Base-by-base conservation (phyloP, 192 early-diverging fungal genomes). In the Coemansia sp. region DNA sequence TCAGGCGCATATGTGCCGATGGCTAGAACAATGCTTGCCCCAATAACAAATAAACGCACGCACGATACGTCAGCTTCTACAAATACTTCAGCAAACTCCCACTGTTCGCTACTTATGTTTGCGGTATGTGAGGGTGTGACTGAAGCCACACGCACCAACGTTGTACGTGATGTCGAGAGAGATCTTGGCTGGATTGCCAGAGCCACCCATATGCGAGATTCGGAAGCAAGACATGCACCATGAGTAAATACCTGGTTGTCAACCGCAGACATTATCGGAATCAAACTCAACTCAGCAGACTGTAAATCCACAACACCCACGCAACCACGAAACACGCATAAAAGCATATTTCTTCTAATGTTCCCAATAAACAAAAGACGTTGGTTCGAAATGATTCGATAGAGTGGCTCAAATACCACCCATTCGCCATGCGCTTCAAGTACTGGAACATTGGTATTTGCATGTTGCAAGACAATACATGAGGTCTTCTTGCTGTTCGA, bases 241-340 rank as follows among this genome's bases (percentile, higher is more conserved):
- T 72, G 70, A 0, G 63, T 61, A 62, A 66, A 65, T 12, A 55
- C 50, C 15, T 62, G 40, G 37, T 28, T 36, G 6, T 53, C 19
- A 8, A 7, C 50, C 11, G 59, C 44, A 8, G 19, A 20, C 14
- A 26, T 21, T 11, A 67, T 20, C 11, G 1, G 37, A n/a, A 11
- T 6, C 13, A 10, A 28, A 8, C 12, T 16, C 3, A 43, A 16
- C 14, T 38, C 23, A 7, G 9, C 23, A 21, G 16, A 20, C 35
- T 3, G 19, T 12, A 41, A 7, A 12, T 10, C 14, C 26, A 43
- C 52, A 20, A 70, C 14, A 0, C 55, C 50, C 26, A 59, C 46
- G 15, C 21, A 14, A 14, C 59, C 56, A 14, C 28, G 31, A 30
- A 40, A 51, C 13, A 73, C 48, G 48, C 59, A 62, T 2, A 73